phyloP scores from a whole-genome alignment of 108 stramenopile species.

The Bacterosira constricta region DNA sequence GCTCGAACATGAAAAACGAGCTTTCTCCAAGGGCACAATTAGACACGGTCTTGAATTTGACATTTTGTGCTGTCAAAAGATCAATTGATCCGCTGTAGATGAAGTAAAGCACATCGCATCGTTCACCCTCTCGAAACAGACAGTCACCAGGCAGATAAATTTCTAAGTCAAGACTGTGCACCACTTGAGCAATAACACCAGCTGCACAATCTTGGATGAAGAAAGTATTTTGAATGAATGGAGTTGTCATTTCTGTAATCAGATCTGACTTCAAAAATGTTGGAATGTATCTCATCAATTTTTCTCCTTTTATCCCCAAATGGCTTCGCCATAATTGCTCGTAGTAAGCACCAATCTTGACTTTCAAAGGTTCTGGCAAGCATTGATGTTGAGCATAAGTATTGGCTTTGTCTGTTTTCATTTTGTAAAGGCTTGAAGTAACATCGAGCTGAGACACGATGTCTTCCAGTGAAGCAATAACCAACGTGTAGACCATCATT shows the following conservation, averaged over 20 bases:
- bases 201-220: slow-evolving; percentile 45
- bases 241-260: slow-evolving; percentile 27
- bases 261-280: slow-evolving; percentile 33
- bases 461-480: slow-evolving; percentile 62
- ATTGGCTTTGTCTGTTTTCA: slow-evolving; percentile 45
- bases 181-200: slow-evolving; percentile 29
- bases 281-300: slow-evolving; percentile 50
- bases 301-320: slow-evolving; percentile 47
- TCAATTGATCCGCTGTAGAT: slow-evolving; percentile 42
- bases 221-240: slow-evolving; percentile 27
- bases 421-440: slow-evolving; percentile 56
- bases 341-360: slow-evolving; percentile 46
- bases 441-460: slow-evolving; percentile 70
- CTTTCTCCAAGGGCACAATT: slow-evolving; percentile 48
- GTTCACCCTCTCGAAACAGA: slow-evolving; percentile 47
- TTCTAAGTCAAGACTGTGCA: slow-evolving; percentile 35
- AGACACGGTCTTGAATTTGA: slow-evolving; percentile 55
- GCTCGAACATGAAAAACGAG: slow-evolving; percentile 52
- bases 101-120: slow-evolving; percentile 34
- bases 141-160: slow-evolving; percentile 38
- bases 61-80: slow-evolving; percentile 41
- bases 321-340: slow-evolving; percentile 54
- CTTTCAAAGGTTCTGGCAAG: slow-evolving; percentile 37
- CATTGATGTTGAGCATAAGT: slow-evolving; percentile 32
- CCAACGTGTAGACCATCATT: slow-evolving; percentile 52